These are phyloP conservation scores for Cryphonectria radicalis DNA, from an alignment of 2,329 filamentous ascomycete species.

Conservation along the genomic window DNA sequence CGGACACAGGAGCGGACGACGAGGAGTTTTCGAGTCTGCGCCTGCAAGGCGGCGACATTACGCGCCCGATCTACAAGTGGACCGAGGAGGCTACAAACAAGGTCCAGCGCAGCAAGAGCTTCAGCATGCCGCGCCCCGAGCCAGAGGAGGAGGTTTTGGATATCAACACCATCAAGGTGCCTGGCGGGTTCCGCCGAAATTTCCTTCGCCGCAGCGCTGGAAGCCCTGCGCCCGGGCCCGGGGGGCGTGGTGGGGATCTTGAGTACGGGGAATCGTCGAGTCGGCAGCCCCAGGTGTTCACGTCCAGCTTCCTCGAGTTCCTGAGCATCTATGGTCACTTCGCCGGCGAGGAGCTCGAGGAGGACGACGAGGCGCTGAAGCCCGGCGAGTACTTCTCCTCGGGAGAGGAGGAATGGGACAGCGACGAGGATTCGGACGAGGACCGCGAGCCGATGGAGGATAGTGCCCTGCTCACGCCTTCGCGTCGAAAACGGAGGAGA, in stretches of 20 bases:
- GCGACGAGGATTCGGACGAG: conserved; percentile 62
- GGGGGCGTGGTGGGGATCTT: conserved; percentile 49
- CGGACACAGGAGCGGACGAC: conserved; percentile 54
- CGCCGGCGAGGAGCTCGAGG: conserved; percentile 93
- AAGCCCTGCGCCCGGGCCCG: conserved; percentile 55
- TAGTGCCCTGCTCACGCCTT: conserved; percentile 80
- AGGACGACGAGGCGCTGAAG: conserved; percentile 87
- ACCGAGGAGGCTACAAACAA: conserved; percentile 81
- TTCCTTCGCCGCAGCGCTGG: conserved; percentile 78
- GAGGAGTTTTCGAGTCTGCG: conserved; percentile 93
- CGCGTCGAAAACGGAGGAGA: conserved; percentile 73
- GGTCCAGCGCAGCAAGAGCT: conserved; percentile 84
- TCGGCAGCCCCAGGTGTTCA: conserved; percentile 70
- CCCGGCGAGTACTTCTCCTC: conserved; percentile 93
- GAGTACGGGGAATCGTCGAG: conserved; percentile 44
- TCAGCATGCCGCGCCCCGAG: conserved; percentile 75
- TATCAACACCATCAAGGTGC: conserved; percentile 88
- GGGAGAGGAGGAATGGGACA: conserved; percentile 68
- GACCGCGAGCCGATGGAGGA: conserved; percentile 84
- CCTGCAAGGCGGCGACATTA: conserved; percentile 93
- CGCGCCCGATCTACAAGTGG: conserved; percentile 94
- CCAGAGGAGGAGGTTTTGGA: conserved; percentile 81
- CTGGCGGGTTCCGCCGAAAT: conserved; percentile 90
- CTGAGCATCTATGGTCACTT: conserved; percentile 95
- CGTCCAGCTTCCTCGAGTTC: conserved; percentile 94